phyloP scores from a whole-genome alignment of 768 basidiomycete genomes.

The Agaricus blazei region DNA sequence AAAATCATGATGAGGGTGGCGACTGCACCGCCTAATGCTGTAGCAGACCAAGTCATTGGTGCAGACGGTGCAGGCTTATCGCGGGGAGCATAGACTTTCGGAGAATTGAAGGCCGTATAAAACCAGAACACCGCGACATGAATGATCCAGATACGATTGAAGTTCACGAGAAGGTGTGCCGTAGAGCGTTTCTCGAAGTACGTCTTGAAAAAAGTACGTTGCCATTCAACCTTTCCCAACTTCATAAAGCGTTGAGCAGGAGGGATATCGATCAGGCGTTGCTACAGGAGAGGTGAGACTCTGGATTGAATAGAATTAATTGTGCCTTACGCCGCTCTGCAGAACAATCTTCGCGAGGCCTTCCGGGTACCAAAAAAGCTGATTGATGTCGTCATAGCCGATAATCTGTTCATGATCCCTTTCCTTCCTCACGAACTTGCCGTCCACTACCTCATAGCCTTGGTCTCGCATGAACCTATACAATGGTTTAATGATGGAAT shows the following conservation, averaged over 20 bases:
- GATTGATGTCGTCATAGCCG: slow-evolving; percentile 99
- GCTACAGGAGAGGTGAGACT: slow-evolving; percentile 36
- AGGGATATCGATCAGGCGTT: slow-evolving; percentile 85
- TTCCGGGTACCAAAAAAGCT: slow-evolving; percentile 99
- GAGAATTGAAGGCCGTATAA: slow-evolving; percentile 97
- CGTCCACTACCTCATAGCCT: slow-evolving; percentile 92
- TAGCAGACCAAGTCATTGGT: slow-evolving; percentile 93
- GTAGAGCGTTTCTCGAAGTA: slow-evolving; percentile 95
- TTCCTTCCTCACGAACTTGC: slow-evolving; percentile 91
- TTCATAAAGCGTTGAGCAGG: slow-evolving; percentile 93
- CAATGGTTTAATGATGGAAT: slow-evolving; percentile 87
- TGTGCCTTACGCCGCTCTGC: slow-evolving; percentile 65
- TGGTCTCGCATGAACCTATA: slow-evolving; percentile 97
- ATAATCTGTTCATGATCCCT: slow-evolving; percentile 94
- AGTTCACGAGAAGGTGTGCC: slow-evolving; percentile 94
- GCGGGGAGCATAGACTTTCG: slow-evolving; percentile 78
- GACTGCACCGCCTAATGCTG: slow-evolving; percentile 93
- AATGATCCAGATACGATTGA: slow-evolving; percentile 98
- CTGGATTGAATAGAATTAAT: slow-evolving; percentile 4
- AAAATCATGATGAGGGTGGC: slow-evolving; percentile 90
- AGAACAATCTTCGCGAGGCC: slow-evolving; percentile 91
- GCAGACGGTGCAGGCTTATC: slow-evolving; percentile 65
- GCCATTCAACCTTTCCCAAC: slow-evolving; percentile 91
- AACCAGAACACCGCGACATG: slow-evolving; percentile 94
- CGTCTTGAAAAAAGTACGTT: slow-evolving; percentile 96